Evolutionary conservation across 495 filamentous ascomycete species (phyloP), one percentile per base, ranked within the genome.

Genomic region (Penicillium desertorum): DNA sequence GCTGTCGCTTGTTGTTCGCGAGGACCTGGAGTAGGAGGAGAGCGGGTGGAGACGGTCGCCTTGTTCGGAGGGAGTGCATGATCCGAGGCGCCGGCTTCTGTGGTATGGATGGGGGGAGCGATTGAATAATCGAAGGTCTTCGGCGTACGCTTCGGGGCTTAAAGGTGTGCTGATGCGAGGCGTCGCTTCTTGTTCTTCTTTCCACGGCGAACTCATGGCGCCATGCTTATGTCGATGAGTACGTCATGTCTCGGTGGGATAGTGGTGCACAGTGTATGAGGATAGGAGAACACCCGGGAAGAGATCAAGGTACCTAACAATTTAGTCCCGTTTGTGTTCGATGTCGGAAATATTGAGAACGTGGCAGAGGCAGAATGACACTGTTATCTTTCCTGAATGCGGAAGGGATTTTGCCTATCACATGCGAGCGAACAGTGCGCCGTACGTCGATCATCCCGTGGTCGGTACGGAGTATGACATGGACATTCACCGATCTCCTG

Each of bases 21-120:
- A 79, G 45, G 70, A 67, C 56, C 64, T 57, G 54, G 66, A 56
- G 59, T 65, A 59, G 45, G 56, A 53, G 30, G 70, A 64, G 52
- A 49, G 50, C 43, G 60, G 62, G 32, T 59, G 65, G 34, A 60
- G 62, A 22, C 60, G 65, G 60, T 69, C 67, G 58, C 60, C 63
- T 50, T 62, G 51, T 48, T 67, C 68, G 55, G 66, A 67, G 52
- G 63, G 62, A 11, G 64, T 63, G 14, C 61, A 54, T 29, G 66
- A 63, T 27, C 57, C 43, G 46, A 61, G 50, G 2, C 58, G 59
- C 56, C 62, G 59, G 49, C 70, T 78, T 59, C 82, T 83, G 63
- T 85, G 80, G 62, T 92, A 91, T 7, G 89, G 89, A 73, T 91
- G 88, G 39, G 89, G 88, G 41, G 89, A 91, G 64, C 88, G 86